Evolutionary conservation across 1,139 yeast genomes (phyloP), one percentile per base, ranked within the genome.

Genomic region (Zygoascus sp.): DNA sequence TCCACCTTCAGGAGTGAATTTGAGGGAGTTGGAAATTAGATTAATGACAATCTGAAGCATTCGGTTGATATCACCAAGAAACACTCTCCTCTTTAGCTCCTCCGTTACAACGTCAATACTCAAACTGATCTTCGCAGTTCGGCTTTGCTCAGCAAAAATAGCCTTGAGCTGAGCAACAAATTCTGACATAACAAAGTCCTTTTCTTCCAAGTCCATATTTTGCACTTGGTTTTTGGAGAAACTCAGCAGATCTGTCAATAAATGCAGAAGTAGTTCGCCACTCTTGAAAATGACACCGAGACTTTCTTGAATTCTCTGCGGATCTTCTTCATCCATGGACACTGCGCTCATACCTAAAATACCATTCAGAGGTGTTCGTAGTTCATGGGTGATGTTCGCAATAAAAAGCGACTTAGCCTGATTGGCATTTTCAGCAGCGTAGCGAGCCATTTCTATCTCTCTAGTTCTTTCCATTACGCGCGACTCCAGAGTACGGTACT

Each of bases 31-130:
- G 20, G 95, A 85, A 5, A 90, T 94, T 50, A 92, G 70, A 58
- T 92, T 92, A 89, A 92, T 90, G 2, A 89, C 83, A 49, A 92
- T 83, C 64, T 92, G 98, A 49, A 89, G 79, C 42, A 92, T 86
- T 61, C 97, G 74, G 65, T 90, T 90, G n/a, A 94, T 80, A 64
- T 92, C 98, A 3, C 97, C 97, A 65, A 74, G 78, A 5, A 89
- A 66, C 2, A 87, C 77, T 68, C 84, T 73, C 5, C 55, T 51
- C 9, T 54, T 48, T 32, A 67, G 54, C 9, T 58, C 55, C 11
- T 51, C 53, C 6, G 62, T 77, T 74, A 57, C 87, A 67, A 51
- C 79, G 60, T 52, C 53, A n/a, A 68, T 58, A 1, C 53, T 49
- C 32, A 68, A 51, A n/a, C 50, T 45, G 11, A 89, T 95, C 50